Conservation (phyloP, 495 filamentous ascomycete genomes). For the Penicillium pulvis region DNA sequence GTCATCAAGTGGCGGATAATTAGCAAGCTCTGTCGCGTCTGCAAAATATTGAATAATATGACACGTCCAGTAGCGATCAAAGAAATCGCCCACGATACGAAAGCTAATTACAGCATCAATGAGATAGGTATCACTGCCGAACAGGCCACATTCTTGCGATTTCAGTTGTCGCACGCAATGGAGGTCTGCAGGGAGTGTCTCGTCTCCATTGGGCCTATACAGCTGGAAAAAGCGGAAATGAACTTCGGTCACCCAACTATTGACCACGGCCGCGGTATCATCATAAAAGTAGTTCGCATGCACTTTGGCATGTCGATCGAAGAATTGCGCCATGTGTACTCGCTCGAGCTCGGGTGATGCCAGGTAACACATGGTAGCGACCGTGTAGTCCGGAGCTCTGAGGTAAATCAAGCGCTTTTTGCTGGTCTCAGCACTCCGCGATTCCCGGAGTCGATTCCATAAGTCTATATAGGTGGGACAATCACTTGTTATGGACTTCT, state of each 20-base stretch:
- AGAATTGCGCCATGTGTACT: not conserved
- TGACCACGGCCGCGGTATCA: not conserved
- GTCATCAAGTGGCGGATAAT: no score
- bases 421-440: not conserved
- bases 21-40: not conserved
- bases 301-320: not conserved
- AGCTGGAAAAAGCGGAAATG: slow-evolving; percentile 1
- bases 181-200: no score
- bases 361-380: not conserved
- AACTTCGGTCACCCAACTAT: slow-evolving; percentile 1
- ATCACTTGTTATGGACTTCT: not conserved
- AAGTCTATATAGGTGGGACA: not conserved
- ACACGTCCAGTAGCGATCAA: slow-evolving; percentile 3
- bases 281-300: no score
- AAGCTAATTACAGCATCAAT: not conserved
- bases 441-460: not conserved
- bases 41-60: not conserved
- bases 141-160: no score
- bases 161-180: no score
- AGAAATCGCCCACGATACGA: not conserved
- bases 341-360: not conserved
- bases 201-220: no score
- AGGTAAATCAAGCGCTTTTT: not conserved
- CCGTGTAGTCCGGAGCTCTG: not conserved
- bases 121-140: no score